These are phyloP conservation scores for Eragrostis tef DNA, from an alignment of 202 grass and related monocot genomes.

Conservation along the genomic window DNA sequence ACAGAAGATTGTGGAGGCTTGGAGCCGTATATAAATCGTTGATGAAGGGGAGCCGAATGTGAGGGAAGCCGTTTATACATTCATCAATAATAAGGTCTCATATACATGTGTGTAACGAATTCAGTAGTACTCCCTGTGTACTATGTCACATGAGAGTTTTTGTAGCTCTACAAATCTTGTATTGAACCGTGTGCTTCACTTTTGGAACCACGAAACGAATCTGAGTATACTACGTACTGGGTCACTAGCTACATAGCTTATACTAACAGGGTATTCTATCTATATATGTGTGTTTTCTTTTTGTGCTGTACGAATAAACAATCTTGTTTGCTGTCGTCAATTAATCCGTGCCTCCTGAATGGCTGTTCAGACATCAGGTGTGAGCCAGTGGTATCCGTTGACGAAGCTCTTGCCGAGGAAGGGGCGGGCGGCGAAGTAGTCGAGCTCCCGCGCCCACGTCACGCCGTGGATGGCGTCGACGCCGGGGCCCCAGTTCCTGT, in stretches of 20 bases:
- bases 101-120: not conserved
- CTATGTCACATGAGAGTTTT: slow-evolving; percentile 17
- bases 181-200: not conserved
- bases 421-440: slow-evolving; percentile 73
- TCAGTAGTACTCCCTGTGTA: slow-evolving; percentile 3
- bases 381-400: slow-evolving; percentile 94
- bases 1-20: too few relatives aligned
- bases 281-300: too few relatives aligned
- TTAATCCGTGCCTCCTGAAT: not conserved
- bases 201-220: not conserved
- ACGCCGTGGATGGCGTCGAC: slow-evolving; percentile 75
- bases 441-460: slow-evolving; percentile 83
- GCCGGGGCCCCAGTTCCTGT: slow-evolving; percentile 81
- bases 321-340: slow-evolving; percentile 1
- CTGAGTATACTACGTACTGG: too few relatives aligned
- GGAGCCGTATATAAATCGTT: too few relatives aligned
- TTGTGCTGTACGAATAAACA: slow-evolving; percentile 31
- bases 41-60: too few relatives aligned
- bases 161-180: not conserved
- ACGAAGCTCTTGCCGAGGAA: slow-evolving; percentile 93
- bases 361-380: slow-evolving; percentile 64
- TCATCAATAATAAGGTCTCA: not conserved
- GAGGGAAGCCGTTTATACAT: not conserved
- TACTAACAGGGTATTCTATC: too few relatives aligned
- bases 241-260: too few relatives aligned